Conservation (phyloP, 1,284 basidiomycete species). For the Mrakiaceae sp. region DNA sequence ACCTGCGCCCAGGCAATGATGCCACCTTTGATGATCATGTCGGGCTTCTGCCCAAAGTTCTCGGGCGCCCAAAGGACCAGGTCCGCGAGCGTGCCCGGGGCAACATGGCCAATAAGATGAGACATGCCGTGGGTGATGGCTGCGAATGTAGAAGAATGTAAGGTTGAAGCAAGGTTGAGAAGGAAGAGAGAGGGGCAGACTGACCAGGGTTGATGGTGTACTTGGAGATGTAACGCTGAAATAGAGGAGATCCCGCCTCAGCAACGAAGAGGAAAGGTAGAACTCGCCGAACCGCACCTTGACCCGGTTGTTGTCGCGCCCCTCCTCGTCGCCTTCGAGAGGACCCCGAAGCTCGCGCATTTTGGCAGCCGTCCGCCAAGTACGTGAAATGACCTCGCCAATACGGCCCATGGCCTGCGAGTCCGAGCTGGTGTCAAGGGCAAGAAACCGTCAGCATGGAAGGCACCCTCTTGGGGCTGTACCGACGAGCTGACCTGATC, state of each 20-base stretch:
- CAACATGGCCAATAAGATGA: conserved; percentile 75
- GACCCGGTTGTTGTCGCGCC: conserved; percentile 83
- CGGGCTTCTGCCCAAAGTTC: conserved; percentile 82
- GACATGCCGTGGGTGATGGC: conserved; percentile 89
- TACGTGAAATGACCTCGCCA: conserved; percentile 83
- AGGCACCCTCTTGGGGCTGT: neutral
- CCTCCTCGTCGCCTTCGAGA: conserved; percentile 53
- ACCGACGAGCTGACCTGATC: conserved; percentile 8
- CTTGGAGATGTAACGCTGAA: conserved; percentile 50
- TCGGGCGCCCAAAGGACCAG: conserved; percentile 89
- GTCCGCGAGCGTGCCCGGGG: conserved; percentile 76
- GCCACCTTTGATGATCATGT: conserved; percentile 88
- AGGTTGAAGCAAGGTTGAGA: neutral
- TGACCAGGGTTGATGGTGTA: conserved; percentile 88
- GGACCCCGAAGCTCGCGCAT: conserved; percentile 74
- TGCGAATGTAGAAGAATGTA: conserved; percentile 28
- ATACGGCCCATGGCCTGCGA: conserved; percentile 97
- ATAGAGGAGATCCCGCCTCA: no score
- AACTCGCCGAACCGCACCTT: conserved; percentile 38
- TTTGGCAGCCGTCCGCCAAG: conserved; percentile 96
- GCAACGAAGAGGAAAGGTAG: no score
- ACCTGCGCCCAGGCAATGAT: conserved; percentile 84
- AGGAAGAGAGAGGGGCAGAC: neutral
- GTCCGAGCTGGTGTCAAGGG: conserved; percentile 78
- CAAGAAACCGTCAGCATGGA: neutral